A percentile compares a stretch with the other conserved stretches of the same genome.
Conservation (phyloP, 495 filamentous ascomycete species). For the Penicillium herquei region DNA sequence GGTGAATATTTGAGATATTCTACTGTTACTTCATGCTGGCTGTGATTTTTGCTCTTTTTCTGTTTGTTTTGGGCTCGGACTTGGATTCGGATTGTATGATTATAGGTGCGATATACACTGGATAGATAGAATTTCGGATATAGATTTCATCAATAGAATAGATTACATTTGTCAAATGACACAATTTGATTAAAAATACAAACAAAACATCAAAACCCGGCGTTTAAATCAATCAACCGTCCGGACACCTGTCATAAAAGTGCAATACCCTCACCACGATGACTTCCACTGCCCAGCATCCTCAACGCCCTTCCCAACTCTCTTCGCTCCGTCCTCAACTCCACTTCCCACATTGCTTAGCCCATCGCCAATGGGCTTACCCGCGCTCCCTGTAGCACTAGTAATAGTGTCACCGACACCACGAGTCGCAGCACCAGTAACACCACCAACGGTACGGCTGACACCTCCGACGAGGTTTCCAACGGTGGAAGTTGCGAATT, state of each 20-base stretch:
- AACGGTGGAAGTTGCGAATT: slow-evolving; percentile 49
- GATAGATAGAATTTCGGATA: not conserved
- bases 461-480: slow-evolving; percentile 64
- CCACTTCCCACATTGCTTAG: slow-evolving; percentile 59
- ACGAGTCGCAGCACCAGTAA: slow-evolving; percentile 65
- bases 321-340: slow-evolving; percentile 55
- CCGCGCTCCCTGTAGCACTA: slow-evolving; percentile 60
- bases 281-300: slow-evolving; percentile 66
- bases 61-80: no score
- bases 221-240: no score
- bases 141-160: slow-evolving; percentile 6
- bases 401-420: slow-evolving; percentile 64
- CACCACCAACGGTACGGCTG: slow-evolving; percentile 65
- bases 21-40: not conserved
- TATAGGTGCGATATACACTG: not conserved
- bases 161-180: not conserved
- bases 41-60: not conserved
- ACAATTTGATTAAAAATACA: not conserved
- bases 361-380: slow-evolving; percentile 65
- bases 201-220: not conserved
- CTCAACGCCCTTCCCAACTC: slow-evolving; percentile 62
- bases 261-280: not conserved
- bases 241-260: no score
- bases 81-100: no score
- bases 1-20: not conserved